These are phyloP conservation scores for Ceratocystis harringtonii DNA, from an alignment of 2,329 filamentous ascomycete genomes.

Conservation along the genomic window DNA sequence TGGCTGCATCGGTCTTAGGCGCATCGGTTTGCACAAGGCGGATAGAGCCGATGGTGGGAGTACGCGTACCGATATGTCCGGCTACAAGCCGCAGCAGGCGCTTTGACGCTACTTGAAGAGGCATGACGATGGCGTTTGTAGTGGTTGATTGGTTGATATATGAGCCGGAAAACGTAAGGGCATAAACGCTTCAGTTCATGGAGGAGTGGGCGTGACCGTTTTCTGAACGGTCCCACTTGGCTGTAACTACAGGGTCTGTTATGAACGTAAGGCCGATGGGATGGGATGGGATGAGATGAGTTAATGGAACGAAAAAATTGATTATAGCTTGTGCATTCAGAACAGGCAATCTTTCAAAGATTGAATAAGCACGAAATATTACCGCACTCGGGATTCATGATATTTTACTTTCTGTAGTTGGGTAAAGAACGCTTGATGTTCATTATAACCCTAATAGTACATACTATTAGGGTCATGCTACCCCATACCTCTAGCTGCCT, in stretches of 20 bases:
- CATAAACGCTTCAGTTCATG: neutral
- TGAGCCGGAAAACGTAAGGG: neutral
- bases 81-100: neutral
- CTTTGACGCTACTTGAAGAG: neutral
- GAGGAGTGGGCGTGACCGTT: neutral
- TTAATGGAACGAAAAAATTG: neutral
- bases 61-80: constrained; percentile 24
- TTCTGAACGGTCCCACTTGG: neutral
- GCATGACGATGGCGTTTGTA: neutral
- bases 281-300: neutral
- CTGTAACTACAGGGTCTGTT: neutral
- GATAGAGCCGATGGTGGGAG: constrained; percentile 36
- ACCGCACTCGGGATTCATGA: no score
- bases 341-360: no score
- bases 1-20: constrained; percentile 13
- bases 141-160: neutral
- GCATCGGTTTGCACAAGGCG: constrained; percentile 33
- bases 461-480: neutral
- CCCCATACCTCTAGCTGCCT: neutral
- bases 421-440: no score
- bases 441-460: neutral
- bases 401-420: no score
- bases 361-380: no score
- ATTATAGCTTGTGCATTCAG: no score
- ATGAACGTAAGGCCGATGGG: neutral